Evolutionary conservation across 208 protist genomes (phyloP).

Genomic region (Trypanosomatidae sp.): DNA sequence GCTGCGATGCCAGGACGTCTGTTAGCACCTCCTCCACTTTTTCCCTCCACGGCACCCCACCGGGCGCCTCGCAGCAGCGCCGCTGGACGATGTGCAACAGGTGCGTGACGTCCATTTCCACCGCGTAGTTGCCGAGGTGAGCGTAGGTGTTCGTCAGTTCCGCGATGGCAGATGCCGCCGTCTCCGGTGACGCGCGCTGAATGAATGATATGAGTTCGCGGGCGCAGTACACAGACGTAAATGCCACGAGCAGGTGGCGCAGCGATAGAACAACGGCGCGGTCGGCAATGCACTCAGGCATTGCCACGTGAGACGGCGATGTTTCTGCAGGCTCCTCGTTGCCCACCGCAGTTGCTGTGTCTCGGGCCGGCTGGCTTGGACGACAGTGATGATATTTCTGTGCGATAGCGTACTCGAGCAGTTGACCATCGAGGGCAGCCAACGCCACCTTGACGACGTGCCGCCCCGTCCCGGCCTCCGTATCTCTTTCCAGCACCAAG

Average conservation of each 20-base stretch:
- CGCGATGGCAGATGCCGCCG: constrained; percentile 4
- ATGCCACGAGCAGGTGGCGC: constrained; percentile 49
- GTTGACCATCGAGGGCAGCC: constrained; percentile 41
- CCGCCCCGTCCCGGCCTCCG: constrained; percentile 18
- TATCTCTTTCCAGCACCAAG: constrained; percentile 42
- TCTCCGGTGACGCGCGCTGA: constrained; percentile 8
- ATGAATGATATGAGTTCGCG: constrained; percentile 33
- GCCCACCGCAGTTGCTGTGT: not conserved
- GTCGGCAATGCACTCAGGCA: constrained; percentile 43
- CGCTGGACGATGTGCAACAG: constrained; percentile 51
- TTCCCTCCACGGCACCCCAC: not conserved
- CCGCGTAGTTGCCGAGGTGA: constrained; percentile 46
- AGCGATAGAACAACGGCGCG: constrained; percentile 44
- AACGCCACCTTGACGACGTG: constrained; percentile 40
- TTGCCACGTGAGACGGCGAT: constrained; percentile 1
- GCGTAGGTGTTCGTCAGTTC: constrained; percentile 22
- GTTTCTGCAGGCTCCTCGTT: not conserved
- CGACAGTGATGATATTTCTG: constrained; percentile 30
- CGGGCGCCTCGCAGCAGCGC: constrained; percentile 19
- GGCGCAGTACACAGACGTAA: constrained; percentile 51
- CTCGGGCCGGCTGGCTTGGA: not conserved
- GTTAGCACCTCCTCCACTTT: constrained; percentile 20
- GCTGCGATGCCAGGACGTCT: constrained; percentile 19
- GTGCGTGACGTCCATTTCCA: constrained; percentile 70
- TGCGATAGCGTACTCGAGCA: constrained; percentile 65